Evolutionary conservation across 2,329 filamentous ascomycete genomes (phyloP), one percentile per base, ranked within the genome.

Genomic region (Chrysoporthe austroafricana): DNA sequence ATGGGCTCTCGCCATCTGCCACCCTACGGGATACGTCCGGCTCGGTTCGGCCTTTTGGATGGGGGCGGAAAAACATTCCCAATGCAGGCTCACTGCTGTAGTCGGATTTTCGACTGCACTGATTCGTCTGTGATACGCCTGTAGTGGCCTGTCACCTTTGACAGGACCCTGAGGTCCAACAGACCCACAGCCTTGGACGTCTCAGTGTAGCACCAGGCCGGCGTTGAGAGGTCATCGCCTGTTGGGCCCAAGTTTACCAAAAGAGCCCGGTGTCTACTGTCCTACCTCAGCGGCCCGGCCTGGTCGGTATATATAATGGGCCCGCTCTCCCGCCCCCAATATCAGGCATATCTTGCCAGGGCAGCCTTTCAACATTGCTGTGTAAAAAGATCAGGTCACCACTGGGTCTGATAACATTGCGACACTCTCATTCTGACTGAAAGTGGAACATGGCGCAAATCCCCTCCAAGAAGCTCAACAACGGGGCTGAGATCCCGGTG

Each of bases 401-500:
- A 2, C 26, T 26, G 26, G 26, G 26, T 26, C 26, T 26, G 26
- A 26, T 26, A 26, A 26, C 26, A 26, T 26, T 26, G 26, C 26
- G 26, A 9, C 48, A 26, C 21, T 4, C 11, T 52, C 11, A 34
- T 54, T 21, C 50, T 34, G 13, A 32, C 26, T 3, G 21, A 34
- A 54, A 34, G 32, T 6, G 14, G 26, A 54, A 34, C 50, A 54
- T 54, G 50, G 26, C 26, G 26, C 50, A 54, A 13, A 48, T 66
- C 16, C 64, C 64, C 21, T 16, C 42, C 4, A 21, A n/a, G 11
- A 56, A 62, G 18, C 36, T 66, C 5, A 8, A 39, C 21, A 26
- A 62, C 42, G 64, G 64, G 32, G 43, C 64, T 11, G 34, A 62
- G 6, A 56, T 66, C 36, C 58, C 64, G 2, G 39, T 66, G 36